A percentile compares a stretch with the other conserved stretches of the same genome.
Evolutionary conservation across 768 basidiomycete genomes (phyloP).

Genomic region (Phylloporus arenicola): DNA sequence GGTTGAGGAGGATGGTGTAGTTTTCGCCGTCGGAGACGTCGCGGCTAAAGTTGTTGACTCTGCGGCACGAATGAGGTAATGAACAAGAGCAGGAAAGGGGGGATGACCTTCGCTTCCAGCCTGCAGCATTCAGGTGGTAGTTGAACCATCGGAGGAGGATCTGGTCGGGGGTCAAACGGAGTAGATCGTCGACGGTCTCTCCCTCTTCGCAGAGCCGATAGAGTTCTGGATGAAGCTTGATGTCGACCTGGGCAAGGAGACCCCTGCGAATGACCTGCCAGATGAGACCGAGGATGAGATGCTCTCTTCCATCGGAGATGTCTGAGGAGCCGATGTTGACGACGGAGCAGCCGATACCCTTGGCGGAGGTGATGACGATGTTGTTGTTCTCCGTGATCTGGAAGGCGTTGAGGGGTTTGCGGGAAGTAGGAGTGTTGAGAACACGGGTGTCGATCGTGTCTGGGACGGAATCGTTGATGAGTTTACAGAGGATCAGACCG

Average conservation of each 20-base stretch:
- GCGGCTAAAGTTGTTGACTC: conserved; percentile 95
- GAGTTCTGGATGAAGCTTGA: conserved; percentile 96
- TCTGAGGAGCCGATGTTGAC: conserved; percentile 97
- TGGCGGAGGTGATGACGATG: conserved; percentile 96
- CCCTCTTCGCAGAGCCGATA: conserved; percentile 95
- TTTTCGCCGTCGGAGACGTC: conserved; percentile 98
- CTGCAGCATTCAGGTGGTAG: conserved; percentile 93
- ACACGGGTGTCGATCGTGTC: conserved; percentile 99
- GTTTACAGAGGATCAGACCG: conserved; percentile 93
- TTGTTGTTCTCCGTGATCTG: conserved; percentile 99
- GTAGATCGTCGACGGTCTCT: conserved; percentile 94
- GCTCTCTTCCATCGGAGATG: conserved; percentile 88
- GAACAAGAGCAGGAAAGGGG: background rate
- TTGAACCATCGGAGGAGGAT: conserved; percentile 99
- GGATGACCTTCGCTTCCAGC: conserved; percentile 75
- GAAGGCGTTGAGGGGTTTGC: conserved; percentile 92
- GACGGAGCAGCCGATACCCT: conserved; percentile 96
- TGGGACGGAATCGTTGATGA: conserved; percentile 98
- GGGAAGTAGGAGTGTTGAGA: conserved; percentile 77
- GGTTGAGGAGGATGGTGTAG: conserved; percentile 93
- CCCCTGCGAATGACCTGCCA: conserved; percentile 98
- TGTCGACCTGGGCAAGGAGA: conserved; percentile 90
- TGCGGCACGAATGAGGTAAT: conserved; percentile 24
- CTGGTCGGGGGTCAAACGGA: conserved; percentile 93
- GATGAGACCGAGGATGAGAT: conserved; percentile 94